Conservation (phyloP, 352 stramenopile genomes). For the Aphanomyces cochlioides region DNA sequence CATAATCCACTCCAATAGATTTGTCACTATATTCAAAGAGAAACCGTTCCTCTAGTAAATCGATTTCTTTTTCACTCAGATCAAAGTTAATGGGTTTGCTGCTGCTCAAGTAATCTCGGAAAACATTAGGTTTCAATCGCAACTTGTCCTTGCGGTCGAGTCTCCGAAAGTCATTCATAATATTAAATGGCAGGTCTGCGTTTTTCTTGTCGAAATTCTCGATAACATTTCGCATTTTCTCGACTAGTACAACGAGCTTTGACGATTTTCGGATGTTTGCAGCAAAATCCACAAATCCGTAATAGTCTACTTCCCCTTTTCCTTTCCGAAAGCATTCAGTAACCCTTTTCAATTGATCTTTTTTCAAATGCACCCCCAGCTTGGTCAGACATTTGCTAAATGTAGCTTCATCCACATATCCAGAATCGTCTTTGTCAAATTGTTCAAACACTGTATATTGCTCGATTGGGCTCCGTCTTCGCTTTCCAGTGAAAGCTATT, state of each 20-base stretch:
- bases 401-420: conserved; percentile 37
- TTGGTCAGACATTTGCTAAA: conserved; percentile 63
- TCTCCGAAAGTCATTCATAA: conserved; percentile 43
- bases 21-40: conserved; percentile 62
- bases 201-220: conserved; percentile 45
- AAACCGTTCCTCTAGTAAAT: conserved; percentile 46
- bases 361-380: conserved; percentile 48
- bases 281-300: conserved; percentile 58
- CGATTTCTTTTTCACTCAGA: conserved; percentile 40
- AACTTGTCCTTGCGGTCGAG: conserved; percentile 42
- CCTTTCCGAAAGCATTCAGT: conserved; percentile 41
- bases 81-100: conserved; percentile 34
- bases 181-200: conserved; percentile 45
- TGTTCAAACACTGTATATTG: conserved; percentile 39
- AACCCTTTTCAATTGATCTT: conserved; percentile 40
- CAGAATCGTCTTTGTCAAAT: conserved; percentile 45
- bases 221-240: conserved; percentile 48
- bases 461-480: background rate
- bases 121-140: background rate
- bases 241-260: conserved; percentile 47
- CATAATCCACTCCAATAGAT: conserved; percentile 58
- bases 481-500: background rate
- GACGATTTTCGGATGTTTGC: conserved; percentile 61
- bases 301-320: conserved; percentile 46
- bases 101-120: background rate